Base-by-base conservation (phyloP, 352 stramenopile genomes). In the Globisporangium okanoganense region DNA sequence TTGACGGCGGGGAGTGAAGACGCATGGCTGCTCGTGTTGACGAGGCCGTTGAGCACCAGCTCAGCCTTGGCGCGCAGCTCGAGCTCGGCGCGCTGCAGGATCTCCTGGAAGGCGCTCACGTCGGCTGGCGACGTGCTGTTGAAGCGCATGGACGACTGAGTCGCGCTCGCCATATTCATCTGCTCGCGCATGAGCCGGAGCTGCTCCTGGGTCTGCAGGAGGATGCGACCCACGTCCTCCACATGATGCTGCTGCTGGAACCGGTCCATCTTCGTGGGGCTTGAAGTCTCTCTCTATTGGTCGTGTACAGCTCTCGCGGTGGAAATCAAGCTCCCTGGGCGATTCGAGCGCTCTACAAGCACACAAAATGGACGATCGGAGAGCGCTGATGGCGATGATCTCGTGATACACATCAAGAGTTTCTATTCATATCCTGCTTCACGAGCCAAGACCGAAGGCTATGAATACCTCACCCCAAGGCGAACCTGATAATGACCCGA, bases 161-260 rank as follows among this genome's bases (percentile, higher is more conserved):
- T 69, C n/a, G 66, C 65, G 2, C 14, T 36, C 2, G 48, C 18
- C 3, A 22, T 0, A 2, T 66, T 65, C 67, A 94, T 79, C 44
- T 91, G 75, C 68, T 92, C 82, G 22, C 82, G 76, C 58, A 94
- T 83, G 33, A 79, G 71, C 16, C 81, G 79, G 24, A 94, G 68
- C 27, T 94, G 79, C 41, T 94, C 79, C 65, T 94, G 82, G 14
- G 85, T 91, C 70, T 94, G 79, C 54, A 94, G 59, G 18, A 94
- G 62, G 50, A 94, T 83, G 51, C 85, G 77, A 0, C 83, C 85
- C 25, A 94, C 82, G 71, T 94, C 85, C 51, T 94, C 83, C 9
- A 88, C 78, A 61, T 94, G 85, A 54, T 93, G 78, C 47, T 89
- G 81, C 56, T 94, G 80, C 58, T 90, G 71, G 20, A 94, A 48